These are phyloP conservation scores for Calonectria henricotiae DNA, from an alignment of 2,329 filamentous ascomycete species.

Conservation along the genomic window DNA sequence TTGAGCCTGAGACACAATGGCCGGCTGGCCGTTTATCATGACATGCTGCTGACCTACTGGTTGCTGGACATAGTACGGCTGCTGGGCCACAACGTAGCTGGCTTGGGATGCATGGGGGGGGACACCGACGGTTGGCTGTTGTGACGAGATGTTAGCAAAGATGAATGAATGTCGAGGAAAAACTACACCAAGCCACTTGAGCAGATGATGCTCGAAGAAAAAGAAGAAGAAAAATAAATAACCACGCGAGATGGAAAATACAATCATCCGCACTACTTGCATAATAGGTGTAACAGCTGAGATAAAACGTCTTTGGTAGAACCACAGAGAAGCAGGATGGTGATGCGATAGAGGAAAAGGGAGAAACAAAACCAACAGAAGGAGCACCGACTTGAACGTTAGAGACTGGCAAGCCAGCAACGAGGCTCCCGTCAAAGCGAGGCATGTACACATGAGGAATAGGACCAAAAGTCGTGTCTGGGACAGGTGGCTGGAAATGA, in stretches of 20 bases:
- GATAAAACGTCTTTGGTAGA: conserved; percentile 56
- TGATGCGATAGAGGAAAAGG: conserved; percentile 39
- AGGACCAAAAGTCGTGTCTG: conserved; percentile 72
- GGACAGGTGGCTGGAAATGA: conserved; percentile 73
- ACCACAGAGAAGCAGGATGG: conserved; percentile 53
- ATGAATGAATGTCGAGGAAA: conserved; percentile 11
- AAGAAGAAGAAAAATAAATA: conserved; percentile 21
- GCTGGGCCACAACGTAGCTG: conserved; percentile 56
- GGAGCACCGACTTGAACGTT: conserved; percentile 57
- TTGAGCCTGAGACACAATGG: conserved; percentile 50
- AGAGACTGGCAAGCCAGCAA: conserved; percentile 55
- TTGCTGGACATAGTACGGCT: conserved; percentile 56
- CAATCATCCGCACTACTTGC: conserved; percentile 56
- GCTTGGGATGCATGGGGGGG: conserved; percentile 52
- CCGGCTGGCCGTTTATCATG: conserved; percentile 55
- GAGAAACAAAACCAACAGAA: conserved; percentile 52
- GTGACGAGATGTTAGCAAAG: not conserved
- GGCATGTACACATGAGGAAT: conserved; percentile 72
- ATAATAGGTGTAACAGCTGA: conserved; percentile 58
- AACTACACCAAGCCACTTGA: conserved; percentile 41
- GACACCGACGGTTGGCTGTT: conserved; percentile 55
- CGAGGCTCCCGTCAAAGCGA: conserved; percentile 63
- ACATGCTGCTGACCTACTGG: conserved; percentile 54
- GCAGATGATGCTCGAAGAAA: not conserved
- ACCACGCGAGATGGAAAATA: conserved; percentile 24